Conservation (phyloP, 2,329 filamentous ascomycete genomes). For the Fusarium lateritium region DNA sequence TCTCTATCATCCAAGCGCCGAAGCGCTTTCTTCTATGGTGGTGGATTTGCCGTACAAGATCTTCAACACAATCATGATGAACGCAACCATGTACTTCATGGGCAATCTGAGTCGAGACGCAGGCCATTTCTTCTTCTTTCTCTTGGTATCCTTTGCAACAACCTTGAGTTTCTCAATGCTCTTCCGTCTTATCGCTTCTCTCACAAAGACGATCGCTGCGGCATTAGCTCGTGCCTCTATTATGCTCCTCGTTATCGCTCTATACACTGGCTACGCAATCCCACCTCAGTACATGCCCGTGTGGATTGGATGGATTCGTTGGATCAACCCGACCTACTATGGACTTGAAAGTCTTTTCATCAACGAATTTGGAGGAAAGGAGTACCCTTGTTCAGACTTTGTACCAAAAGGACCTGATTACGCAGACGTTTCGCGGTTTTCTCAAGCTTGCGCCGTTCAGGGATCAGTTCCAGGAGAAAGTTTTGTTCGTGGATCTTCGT, state of each 20-base stretch:
- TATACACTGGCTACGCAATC: slow-evolving; percentile 65
- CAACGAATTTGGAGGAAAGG: slow-evolving; percentile 70
- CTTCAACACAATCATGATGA: slow-evolving; percentile 57
- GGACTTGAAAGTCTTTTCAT: slow-evolving; percentile 75
- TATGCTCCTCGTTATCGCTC: slow-evolving; percentile 57
- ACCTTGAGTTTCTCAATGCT: slow-evolving; percentile 76
- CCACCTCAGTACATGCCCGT: slow-evolving; percentile 63
- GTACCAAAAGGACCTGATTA: slow-evolving; percentile 50
- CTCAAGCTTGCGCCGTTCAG: slow-evolving; percentile 27
- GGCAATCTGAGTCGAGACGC: slow-evolving; percentile 73
- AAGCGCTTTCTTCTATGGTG: slow-evolving; percentile 46
- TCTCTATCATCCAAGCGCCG: slow-evolving; percentile 52
- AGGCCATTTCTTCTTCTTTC: slow-evolving; percentile 64
- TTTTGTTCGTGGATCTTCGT: slow-evolving; percentile 36
- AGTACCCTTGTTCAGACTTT: slow-evolving; percentile 62
- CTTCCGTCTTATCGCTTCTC: slow-evolving; percentile 59
- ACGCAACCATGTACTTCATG: slow-evolving; percentile 73
- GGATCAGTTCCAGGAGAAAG: slow-evolving; percentile 31
- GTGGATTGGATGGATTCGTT: slow-evolving; percentile 71
- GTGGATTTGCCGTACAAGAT: slow-evolving; percentile 47
- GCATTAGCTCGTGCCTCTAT: slow-evolving; percentile 48
- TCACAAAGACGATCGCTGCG: slow-evolving; percentile 47
- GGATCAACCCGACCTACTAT: slow-evolving; percentile 75
- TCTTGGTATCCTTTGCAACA: slow-evolving; percentile 65
- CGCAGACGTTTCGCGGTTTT: slow-evolving; percentile 4